phyloP scores from a whole-genome alignment of 2,329 filamentous ascomycete species.

The Diaporthe helianthi region DNA sequence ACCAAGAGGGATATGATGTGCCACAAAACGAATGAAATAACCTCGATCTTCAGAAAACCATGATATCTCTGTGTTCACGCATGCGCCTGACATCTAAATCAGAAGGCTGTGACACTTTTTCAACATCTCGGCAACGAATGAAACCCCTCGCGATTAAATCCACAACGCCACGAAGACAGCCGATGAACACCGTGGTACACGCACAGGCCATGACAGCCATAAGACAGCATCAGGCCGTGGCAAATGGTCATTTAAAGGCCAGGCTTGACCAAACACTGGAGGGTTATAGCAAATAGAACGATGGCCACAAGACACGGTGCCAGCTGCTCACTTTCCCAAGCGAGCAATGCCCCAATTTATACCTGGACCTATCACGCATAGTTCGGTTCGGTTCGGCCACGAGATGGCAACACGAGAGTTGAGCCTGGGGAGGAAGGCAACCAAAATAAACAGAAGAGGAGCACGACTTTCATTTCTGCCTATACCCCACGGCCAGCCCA shows the following conservation, averaged over 20 bases:
- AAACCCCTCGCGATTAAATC: not conserved
- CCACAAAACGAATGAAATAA: not conserved
- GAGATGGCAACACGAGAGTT: not conserved
- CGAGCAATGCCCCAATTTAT: not conserved
- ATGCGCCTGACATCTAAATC: not conserved
- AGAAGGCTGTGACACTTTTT: not conserved
- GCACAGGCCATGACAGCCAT: not conserved
- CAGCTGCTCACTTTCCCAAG: not conserved
- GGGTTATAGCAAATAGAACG: not conserved
- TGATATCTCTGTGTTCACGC: not conserved
- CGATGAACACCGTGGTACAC: not conserved
- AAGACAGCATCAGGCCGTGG: not conserved
- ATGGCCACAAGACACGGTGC: not conserved
- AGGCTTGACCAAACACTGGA: not conserved
- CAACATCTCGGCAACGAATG: not conserved
- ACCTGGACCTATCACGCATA: not conserved
- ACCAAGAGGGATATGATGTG: not conserved
- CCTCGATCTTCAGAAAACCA: too few relatives aligned
- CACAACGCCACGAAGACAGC: not conserved
- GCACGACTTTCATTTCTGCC: not conserved
- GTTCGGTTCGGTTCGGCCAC: not conserved
- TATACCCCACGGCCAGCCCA: not conserved
- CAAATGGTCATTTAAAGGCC: not conserved
- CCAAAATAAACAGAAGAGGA: not conserved
- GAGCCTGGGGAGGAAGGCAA: not conserved